Conservation (phyloP, 2,329 filamentous ascomycete species). For the Penicillium concentricum region DNA sequence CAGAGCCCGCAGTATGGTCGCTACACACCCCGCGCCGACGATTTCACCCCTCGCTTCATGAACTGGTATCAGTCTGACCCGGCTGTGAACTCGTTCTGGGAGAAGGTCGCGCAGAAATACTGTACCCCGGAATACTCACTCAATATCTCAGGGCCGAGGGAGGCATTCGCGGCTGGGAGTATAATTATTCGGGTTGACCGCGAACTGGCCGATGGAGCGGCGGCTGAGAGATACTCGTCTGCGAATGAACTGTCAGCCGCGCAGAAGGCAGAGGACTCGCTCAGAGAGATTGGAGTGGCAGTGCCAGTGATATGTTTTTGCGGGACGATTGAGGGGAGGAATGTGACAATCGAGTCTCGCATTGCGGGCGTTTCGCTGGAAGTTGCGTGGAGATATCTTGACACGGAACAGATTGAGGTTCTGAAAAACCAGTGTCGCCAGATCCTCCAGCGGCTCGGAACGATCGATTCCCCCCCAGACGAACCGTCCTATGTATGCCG, state of each 20-base stretch:
- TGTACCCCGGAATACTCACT: slow-evolving; percentile 35
- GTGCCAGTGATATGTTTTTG: slow-evolving; percentile 41
- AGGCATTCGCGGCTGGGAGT: slow-evolving; percentile 37
- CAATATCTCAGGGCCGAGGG: slow-evolving; percentile 30
- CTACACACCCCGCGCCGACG: slow-evolving; percentile 32
- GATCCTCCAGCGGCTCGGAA: slow-evolving; percentile 30
- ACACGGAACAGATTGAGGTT: slow-evolving; percentile 29
- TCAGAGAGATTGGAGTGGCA: slow-evolving; percentile 33
- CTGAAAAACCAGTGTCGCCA: slow-evolving; percentile 40
- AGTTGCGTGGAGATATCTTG: slow-evolving; percentile 40
- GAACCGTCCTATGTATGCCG: slow-evolving; percentile 36
- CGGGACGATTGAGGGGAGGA: slow-evolving; percentile 38
- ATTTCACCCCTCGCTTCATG: slow-evolving; percentile 37
- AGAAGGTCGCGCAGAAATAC: slow-evolving; percentile 31
- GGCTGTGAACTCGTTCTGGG: slow-evolving; percentile 36
- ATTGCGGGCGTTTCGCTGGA: slow-evolving; percentile 43
- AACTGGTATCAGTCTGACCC: slow-evolving; percentile 35
- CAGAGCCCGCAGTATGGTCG: slow-evolving; percentile 36
- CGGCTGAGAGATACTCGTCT: slow-evolving; percentile 32
- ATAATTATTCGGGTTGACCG: slow-evolving; percentile 40
- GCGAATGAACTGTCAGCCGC: slow-evolving; percentile 38
- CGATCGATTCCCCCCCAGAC: slow-evolving; percentile 25
- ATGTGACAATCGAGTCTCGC: slow-evolving; percentile 41
- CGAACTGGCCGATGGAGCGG: slow-evolving; percentile 24
- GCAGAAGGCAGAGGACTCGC: slow-evolving; percentile 33